phyloP scores from a whole-genome alignment of 768 basidiomycete genomes.

The Agrocybe chaxingu region DNA sequence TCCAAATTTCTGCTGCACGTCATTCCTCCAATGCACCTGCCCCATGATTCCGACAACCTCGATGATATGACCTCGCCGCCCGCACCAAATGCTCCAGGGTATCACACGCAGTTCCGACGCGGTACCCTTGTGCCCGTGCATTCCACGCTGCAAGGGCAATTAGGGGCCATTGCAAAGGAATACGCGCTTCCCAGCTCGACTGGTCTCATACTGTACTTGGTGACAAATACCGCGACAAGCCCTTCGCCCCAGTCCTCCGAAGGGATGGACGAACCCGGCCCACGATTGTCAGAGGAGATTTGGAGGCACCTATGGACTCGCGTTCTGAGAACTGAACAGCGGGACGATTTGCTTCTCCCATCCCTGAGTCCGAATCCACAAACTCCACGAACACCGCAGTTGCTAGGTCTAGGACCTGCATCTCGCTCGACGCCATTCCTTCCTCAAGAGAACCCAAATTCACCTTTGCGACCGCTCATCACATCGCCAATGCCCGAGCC shows the following conservation, averaged over 20 bases:
- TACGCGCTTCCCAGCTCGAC: slow-evolving; percentile 86
- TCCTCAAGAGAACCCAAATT: slow-evolving; percentile 22
- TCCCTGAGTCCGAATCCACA: slow-evolving; percentile 34
- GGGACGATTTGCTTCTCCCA: slow-evolving; percentile 35
- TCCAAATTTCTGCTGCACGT: slow-evolving; percentile 81
- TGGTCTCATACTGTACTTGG: slow-evolving; percentile 82
- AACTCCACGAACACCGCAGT: slow-evolving; percentile 29
- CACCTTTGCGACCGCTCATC: slow-evolving; percentile 44
- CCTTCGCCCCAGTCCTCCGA: slow-evolving; percentile 16
- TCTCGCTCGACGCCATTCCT: slow-evolving; percentile 40
- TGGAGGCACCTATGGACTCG: slow-evolving; percentile 87
- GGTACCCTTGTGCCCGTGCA: slow-evolving; percentile 87
- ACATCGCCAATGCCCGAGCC: slow-evolving; percentile 36
- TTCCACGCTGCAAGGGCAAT: slow-evolving; percentile 77
- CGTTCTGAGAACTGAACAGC: slow-evolving; percentile 59
- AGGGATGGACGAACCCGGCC: slow-evolving; percentile 60
- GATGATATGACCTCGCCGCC: slow-evolving; percentile 48
- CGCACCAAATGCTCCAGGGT: slow-evolving; percentile 63
- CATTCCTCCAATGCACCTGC: slow-evolving; percentile 72
- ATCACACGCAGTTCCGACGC: slow-evolving; percentile 74
- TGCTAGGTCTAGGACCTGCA: slow-evolving; percentile 40
- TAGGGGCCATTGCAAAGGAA: slow-evolving; percentile 87
- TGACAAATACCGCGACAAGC: slow-evolving; percentile 29
- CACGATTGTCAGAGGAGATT: slow-evolving; percentile 80
- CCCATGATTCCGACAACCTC: slow-evolving; percentile 52